Conservation (phyloP, 2,329 filamentous ascomycete genomes). For the Microdochium paspali region DNA sequence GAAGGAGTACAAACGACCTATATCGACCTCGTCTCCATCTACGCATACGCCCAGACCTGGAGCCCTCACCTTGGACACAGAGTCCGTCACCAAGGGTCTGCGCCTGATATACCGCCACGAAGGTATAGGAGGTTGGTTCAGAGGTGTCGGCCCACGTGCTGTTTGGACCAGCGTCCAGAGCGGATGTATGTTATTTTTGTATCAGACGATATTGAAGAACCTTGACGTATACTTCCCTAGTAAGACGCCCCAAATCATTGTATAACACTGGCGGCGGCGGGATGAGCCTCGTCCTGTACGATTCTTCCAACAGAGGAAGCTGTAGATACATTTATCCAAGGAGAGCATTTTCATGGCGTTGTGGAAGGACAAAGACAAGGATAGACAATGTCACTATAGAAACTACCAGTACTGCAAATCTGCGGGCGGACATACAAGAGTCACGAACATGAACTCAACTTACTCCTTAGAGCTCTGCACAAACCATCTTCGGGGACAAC, state of each 20-base stretch:
- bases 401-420: background rate
- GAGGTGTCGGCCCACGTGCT: constrained; percentile 82
- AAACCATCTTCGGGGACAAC: too few relatives aligned
- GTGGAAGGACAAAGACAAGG: constrained; percentile 5
- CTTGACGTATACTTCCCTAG: constrained; percentile 47
- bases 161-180: constrained; percentile 98
- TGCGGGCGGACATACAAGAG: background rate
- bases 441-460: background rate
- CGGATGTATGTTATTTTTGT: constrained; percentile 91
- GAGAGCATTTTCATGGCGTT: constrained; percentile 21
- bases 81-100: constrained; percentile 77
- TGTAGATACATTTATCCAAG: constrained; percentile 2
- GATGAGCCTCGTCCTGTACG: background rate
- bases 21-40: constrained; percentile 84
- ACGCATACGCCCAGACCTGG: constrained; percentile 74
- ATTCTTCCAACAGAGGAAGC: background rate
- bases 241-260: constrained; percentile 18
- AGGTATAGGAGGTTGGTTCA: constrained; percentile 82
- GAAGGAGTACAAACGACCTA: constrained; percentile 55
- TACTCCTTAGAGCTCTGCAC: too few relatives aligned
- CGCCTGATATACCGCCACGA: constrained; percentile 84
- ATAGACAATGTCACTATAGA: constrained; percentile 9
- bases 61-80: constrained; percentile 74
- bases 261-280: constrained; percentile 5
- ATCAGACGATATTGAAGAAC: constrained; percentile 75